Evolutionary conservation across 352 stramenopile species (phyloP).

Genomic region (Aphanomyces euteiches): DNA sequence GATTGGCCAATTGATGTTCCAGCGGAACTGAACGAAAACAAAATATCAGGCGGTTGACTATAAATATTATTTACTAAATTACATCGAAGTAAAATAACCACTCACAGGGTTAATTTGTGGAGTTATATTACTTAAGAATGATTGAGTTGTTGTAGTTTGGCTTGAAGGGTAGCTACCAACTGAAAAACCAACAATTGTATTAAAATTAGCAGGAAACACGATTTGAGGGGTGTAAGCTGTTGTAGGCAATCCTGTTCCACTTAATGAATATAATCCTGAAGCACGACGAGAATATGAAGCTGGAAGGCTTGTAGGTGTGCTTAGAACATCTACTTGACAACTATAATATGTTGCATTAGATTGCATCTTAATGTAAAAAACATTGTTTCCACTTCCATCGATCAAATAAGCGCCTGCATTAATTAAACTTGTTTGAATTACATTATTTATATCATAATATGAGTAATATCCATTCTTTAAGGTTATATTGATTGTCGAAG

Average conservation of each 20-base stretch:
- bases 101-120: constrained; percentile 3
- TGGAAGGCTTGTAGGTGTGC: background rate
- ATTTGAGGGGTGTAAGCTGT: background rate
- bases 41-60: background rate
- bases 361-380: background rate
- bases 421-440: background rate
- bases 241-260: background rate
- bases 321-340: background rate
- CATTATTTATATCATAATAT: background rate
- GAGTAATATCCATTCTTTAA: background rate
- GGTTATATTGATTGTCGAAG: background rate
- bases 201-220: background rate
- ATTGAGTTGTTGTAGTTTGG: background rate
- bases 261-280: background rate
- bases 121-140: background rate
- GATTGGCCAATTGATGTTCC: background rate
- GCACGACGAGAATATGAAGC: too few species aligned
- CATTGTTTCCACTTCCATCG: background rate
- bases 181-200: background rate
- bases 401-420: background rate
- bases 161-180: background rate
- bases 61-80: constrained; percentile 3
- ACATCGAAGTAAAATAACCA: background rate
- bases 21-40: background rate
- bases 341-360: background rate